Percentiles rank a stretch among this genome's conserved stretches.
Conservation (phyloP, 257 asterid genomes). For the Linaria vulgaris region DNA sequence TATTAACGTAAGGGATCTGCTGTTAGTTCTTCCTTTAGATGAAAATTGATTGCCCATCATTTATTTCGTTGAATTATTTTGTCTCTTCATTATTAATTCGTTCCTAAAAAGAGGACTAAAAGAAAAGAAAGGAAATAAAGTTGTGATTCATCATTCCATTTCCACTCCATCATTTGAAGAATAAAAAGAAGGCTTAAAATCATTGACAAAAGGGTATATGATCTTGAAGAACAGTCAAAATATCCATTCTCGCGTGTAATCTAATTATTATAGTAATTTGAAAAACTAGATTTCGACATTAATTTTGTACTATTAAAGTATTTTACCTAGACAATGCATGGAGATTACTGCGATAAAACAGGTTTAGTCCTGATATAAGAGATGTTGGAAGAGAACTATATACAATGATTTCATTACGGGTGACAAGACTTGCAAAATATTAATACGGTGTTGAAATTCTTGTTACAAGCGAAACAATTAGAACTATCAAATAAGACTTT, state of each 20-base stretch:
- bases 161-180: slow-evolving; percentile 38
- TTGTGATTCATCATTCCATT: slow-evolving; percentile 48
- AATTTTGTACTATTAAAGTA: no score
- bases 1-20: background rate
- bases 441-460: no score
- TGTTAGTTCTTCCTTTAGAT: slow-evolving; percentile 6
- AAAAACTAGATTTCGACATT: no score
- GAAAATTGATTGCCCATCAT: slow-evolving; percentile 34
- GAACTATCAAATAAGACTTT: no score
- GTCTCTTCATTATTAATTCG: slow-evolving; percentile 33
- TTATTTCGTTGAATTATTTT: slow-evolving; percentile 21
- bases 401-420: no score
- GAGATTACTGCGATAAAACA: no score
- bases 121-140: slow-evolving; percentile 35
- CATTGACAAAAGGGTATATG: slow-evolving; percentile 24
- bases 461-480: no score
- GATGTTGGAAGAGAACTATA: no score
- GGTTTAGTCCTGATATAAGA: no score
- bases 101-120: slow-evolving; percentile 33
- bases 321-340: no score
- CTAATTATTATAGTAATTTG: no score
- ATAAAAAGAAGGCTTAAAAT: slow-evolving; percentile 26
- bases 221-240: background rate
- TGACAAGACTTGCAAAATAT: no score
- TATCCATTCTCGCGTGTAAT: background rate